Evolutionary conservation across 306 rosid species (phyloP), one percentile per base, ranked within the genome.

Genomic region (Prinsepia uniflora): DNA sequence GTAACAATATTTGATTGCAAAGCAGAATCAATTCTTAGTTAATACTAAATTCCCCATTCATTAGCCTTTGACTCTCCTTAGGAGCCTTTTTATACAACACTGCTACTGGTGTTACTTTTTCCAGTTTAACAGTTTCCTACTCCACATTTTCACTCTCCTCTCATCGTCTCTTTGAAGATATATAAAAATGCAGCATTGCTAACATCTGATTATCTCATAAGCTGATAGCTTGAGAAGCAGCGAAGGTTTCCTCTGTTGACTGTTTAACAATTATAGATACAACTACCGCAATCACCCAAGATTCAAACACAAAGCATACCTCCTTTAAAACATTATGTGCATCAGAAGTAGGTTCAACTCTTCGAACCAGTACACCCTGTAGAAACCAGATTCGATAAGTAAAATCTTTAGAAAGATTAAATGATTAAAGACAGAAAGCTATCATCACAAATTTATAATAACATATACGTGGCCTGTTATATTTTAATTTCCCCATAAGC

Each of bases 321-420:
- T 91, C 92, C 76, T 89, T 91, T 70, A 91, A 72, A 70, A 94
- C 95, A 50, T 86, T 91, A 76, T 82, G 77, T 72, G 97, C 97
- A 83, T 91, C 95, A 46, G 97, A 80, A 70, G 97, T 94, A 70
- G 97, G 99, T 75, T 94, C 97, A 67, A 94, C 89, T 84, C 91
- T 82, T 30, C 97, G 95, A 54, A 94, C 96, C 81, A 94, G 74
- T 56, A 94, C 91, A 65, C 99, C 99, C 99, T 94, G 89, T 78
- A 72, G 39, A 74, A 49, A 39, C 57, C 60, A 79, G 77, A 65
- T 58, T 50, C 63, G 45, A 77, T 46, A 47, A 74, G 76, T 44
- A 56, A 48, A 45, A 18, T 47, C 72, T 64, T 59, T 44, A 67
- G 43, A 49, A 74, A 71, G 45, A 39, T 63, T 11, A 1, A 63